Conservation (phyloP, 139 green algal species). For the Chlorella sp. region DNA sequence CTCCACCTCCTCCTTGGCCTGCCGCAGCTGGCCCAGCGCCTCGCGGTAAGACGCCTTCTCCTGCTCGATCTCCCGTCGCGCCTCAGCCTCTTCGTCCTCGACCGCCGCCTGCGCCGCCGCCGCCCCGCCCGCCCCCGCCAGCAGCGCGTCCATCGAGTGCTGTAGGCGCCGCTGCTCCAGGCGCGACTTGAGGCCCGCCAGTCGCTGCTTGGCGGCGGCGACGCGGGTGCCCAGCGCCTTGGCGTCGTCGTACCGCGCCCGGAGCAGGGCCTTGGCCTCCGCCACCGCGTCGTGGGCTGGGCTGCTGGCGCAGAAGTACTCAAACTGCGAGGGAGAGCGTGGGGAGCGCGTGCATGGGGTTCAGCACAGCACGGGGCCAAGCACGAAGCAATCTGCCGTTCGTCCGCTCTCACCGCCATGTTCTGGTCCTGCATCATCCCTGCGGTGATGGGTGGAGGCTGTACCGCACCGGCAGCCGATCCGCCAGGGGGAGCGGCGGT, state of each 20-base stretch:
- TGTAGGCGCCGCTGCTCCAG: conserved; percentile 76
- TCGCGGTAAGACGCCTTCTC: conserved; percentile 77
- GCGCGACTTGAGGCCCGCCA: conserved; percentile 62
- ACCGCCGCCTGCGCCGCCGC: not conserved
- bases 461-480: too few species aligned
- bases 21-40: conserved; percentile 68
- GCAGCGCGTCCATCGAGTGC: conserved; percentile 41
- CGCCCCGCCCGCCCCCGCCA: conserved; percentile 19
- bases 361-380: not conserved
- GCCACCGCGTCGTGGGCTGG: conserved; percentile 79
- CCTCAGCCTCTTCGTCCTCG: not conserved
- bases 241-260: conserved; percentile 77
- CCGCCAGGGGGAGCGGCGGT: too few species aligned
- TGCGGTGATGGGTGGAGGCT: too few species aligned
- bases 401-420: conserved; percentile 60
- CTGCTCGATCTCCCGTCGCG: conserved; percentile 51
- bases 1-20: conserved; percentile 88
- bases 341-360: too few species aligned
- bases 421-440: conserved; percentile 68
- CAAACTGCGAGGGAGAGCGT: conserved; percentile 55
- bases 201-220: conserved; percentile 49
- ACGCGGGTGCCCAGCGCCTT: conserved; percentile 59
- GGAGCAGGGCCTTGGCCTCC: conserved; percentile 84
- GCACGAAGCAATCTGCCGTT: not conserved
- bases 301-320: conserved; percentile 85